Conservation (phyloP, 495 filamentous ascomycete genomes). For the Sordaria brevicollis region DNA sequence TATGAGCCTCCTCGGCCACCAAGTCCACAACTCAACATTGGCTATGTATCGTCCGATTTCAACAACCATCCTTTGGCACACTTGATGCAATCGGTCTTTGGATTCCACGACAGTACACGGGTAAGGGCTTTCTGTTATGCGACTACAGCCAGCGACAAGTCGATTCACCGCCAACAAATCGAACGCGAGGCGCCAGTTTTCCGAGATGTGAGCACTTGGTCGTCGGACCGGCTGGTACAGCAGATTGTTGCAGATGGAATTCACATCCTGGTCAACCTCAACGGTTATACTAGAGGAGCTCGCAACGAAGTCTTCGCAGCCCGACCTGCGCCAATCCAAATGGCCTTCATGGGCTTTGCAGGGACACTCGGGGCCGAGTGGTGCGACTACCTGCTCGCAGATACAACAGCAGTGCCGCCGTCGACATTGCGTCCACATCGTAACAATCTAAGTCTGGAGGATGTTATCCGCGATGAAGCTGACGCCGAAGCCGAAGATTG, state of each 20-base stretch:
- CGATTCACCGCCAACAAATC: slow-evolving; percentile 85
- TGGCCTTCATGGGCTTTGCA: slow-evolving; percentile 99
- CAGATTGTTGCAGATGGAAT: slow-evolving; percentile 91
- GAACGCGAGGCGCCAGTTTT: slow-evolving; percentile 91
- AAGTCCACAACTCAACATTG: slow-evolving; percentile 72
- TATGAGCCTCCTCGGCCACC: slow-evolving; percentile 80
- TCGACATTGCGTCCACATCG: slow-evolving; percentile 71
- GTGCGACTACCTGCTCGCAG: slow-evolving; percentile 96
- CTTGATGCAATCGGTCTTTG: slow-evolving; percentile 98
- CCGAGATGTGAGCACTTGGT: slow-evolving; percentile 78
- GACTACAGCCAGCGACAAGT: slow-evolving; percentile 88
- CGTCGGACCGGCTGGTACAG: slow-evolving; percentile 72
- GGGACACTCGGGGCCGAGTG: slow-evolving; percentile 94
- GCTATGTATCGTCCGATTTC: slow-evolving; percentile 97
- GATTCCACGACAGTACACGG: slow-evolving; percentile 62
- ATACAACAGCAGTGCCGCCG: slow-evolving; percentile 74
- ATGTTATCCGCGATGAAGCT: slow-evolving; percentile 59
- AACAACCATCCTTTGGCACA: slow-evolving; percentile 98
- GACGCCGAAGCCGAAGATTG: slow-evolving; percentile 58
- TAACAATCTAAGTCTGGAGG: slow-evolving; percentile 61
- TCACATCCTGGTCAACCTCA: slow-evolving; percentile 94
- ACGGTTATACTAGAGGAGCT: slow-evolving; percentile 95
- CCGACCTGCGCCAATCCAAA: slow-evolving; percentile 88
- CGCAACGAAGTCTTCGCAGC: slow-evolving; percentile 97
- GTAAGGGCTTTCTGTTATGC: slow-evolving; percentile 92